Base-by-base conservation (phyloP, 2,329 filamentous ascomycete species). In the Penicillium sp. region DNA sequence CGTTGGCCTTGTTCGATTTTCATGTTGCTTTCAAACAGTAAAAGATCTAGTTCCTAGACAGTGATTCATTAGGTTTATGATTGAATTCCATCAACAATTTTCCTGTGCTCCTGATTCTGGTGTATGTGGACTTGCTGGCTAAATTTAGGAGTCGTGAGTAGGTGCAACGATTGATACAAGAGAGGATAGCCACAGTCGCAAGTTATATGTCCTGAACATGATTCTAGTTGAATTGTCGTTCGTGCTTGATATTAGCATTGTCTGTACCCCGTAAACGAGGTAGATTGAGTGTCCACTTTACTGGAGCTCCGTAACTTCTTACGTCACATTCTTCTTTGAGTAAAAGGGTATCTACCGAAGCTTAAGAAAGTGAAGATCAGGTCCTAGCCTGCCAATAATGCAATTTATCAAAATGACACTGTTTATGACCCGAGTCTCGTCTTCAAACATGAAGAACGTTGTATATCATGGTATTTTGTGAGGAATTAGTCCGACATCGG, bases 401-500 rank as follows among this genome's bases (percentile, higher is more conserved):
- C 40, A 22, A 1, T 43, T 1, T 43, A 4, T 3, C 19, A 43
- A 25, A 0, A 43, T 5, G 0, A 13, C 10, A 7, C 1, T 10
- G 25, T 13, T 25, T 3, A 19, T 10, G 11, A 13, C 0, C 10
- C 11, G 40, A 25, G 25, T 43, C 2, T 10, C 10, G 14, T 3
- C 22, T 43, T 4, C 8, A 22, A 43, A n/a, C 2, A 8, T 22
- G 1, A n/a, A n/a, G 16, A 5, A 40, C 2, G 19, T 22, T 22
- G 0, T 43, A 43, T 22, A 43, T 19, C 7, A 42, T 30, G 28
- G n/a, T 38, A 33, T 30, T 5, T 13, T 13, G n/a, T 22, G 19
- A 43, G 16, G 16, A 13, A 30, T 40, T 14, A 22, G 28, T 43
- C 60, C 61, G 58, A 63, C 40, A 63, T 61, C 61, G 58, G 61